Base-by-base conservation (phyloP, 768 basidiomycete species). In the Pleurotus pulmonarius region DNA sequence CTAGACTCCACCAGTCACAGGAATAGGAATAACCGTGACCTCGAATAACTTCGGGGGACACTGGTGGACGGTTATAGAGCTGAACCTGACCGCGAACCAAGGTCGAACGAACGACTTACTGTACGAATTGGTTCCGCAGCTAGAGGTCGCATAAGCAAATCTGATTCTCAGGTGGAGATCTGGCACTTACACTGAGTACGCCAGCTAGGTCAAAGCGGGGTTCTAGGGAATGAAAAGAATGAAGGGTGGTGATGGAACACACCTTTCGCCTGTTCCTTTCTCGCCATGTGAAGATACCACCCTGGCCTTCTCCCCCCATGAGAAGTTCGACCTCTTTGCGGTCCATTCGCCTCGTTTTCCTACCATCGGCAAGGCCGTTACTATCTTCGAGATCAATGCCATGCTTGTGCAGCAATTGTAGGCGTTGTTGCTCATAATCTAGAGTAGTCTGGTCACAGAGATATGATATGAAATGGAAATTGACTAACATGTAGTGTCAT, bases 1-100 rank as follows among this genome's bases (percentile, higher is more conserved):
- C 95, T 46, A 98, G 81, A 73, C 90, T 93, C 96, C 96, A 99
- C 94, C 94, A 98, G 67, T 98, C 96, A 68, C 94, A 96, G 37
- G 88, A 90, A 72, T 91, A 95, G 39, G 88, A 85, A 71, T 98
- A 98, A 22, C 94, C 95, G 66, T 92, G 89, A 18, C 90, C 90
- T 63, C 90, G 83, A 66, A 94, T 92, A 46, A 93, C 92, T 69
- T 93, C 91, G 43, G 91, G 92, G 7, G 90, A 92, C 90, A 92
- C 92, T 93, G 63, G 57, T 52, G 47, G 39, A 49, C 37, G 40
- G 26, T 26, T 41, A 49, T 29, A 59, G 18, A 15, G 29, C 29
- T 45, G 58, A 38, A 56, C 22, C 57, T 60, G 43, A 61, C 43
- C 58, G 67, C 63, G 38, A 59, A 64, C 49, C 62, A 24, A 44